Evolutionary conservation across 2,329 filamentous ascomycete species (phyloP).

Genomic region (Trichophyton equinum): DNA sequence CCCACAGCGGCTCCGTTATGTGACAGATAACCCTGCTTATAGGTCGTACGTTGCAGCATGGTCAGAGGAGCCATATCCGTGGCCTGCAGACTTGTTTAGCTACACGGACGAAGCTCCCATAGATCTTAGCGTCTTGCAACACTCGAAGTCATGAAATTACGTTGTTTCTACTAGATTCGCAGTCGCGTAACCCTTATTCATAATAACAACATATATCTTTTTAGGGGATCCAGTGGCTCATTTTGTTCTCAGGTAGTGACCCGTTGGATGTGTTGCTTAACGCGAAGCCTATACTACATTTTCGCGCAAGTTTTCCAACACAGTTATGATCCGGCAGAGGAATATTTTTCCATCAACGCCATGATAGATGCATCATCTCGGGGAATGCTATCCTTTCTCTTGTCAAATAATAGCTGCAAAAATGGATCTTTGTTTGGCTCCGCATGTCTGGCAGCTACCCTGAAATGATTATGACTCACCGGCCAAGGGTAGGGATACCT

Average conservation of each 20-base stretch:
- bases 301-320: neutral
- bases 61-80: neutral
- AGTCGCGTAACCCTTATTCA: too few relatives aligned
- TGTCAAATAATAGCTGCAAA: constrained; percentile 20
- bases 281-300: too few relatives aligned
- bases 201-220: too few relatives aligned
- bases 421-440: constrained; percentile 20
- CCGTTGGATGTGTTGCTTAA: too few relatives aligned
- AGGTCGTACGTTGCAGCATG: neutral
- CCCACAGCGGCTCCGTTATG: neutral
- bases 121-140: too few relatives aligned
- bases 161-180: neutral
- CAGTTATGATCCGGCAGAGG: neutral
- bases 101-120: neutral
- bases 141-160: neutral
- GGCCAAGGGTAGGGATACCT: constrained; percentile 25
- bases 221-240: neutral
- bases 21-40: neutral
- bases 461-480: constrained; percentile 22
- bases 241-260: neutral
- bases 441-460: constrained; percentile 21
- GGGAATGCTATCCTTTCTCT: constrained; percentile 25
- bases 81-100: neutral
- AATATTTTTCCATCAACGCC: constrained; percentile 17
- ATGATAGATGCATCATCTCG: constrained; percentile 15